Percentiles rank a stretch among this genome's conserved stretches.
phyloP scores from a whole-genome alignment of 306 rosid species.

The Cajanus cajan region DNA sequence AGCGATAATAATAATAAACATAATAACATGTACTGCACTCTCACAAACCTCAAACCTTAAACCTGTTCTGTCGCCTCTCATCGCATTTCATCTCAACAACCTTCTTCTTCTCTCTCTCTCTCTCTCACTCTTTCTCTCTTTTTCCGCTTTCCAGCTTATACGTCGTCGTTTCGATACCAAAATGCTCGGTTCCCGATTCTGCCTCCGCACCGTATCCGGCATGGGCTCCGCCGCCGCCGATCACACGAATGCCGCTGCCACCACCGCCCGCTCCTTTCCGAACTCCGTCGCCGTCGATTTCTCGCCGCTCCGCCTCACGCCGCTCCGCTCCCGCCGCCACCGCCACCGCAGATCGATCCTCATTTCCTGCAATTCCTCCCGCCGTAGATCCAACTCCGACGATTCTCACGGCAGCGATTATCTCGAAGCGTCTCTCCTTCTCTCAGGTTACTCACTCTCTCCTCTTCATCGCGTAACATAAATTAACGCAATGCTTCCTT shows the following conservation, averaged over 20 bases:
- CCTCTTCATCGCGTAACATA: not conserved
- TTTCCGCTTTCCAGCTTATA: not conserved
- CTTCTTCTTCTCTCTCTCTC: slow-evolving; percentile 5
- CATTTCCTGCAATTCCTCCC: slow-evolving; percentile 59
- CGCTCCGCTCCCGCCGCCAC: slow-evolving; percentile 31
- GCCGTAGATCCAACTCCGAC: slow-evolving; percentile 45
- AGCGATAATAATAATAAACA: not conserved
- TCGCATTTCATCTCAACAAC: not conserved
- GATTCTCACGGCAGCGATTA: slow-evolving; percentile 48
- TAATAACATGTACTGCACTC: not conserved
- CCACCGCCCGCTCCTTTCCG: slow-evolving; percentile 29
- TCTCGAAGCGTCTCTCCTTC: slow-evolving; percentile 84
- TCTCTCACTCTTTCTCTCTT: not conserved
- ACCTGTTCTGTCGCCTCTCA: not conserved
- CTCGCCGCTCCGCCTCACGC: slow-evolving; percentile 35
- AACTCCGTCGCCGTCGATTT: slow-evolving; percentile 32
- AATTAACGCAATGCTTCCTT: not conserved
- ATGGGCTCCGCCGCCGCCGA: slow-evolving; percentile 41
- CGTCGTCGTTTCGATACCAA: not conserved
- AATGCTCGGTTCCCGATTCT: slow-evolving; percentile 45
- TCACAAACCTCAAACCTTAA: not conserved
- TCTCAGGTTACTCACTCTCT: slow-evolving; percentile 52
- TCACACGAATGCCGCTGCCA: slow-evolving; percentile 43
- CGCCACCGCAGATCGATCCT: slow-evolving; percentile 40
- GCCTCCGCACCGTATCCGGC: slow-evolving; percentile 38